Percentiles rank a stretch among this genome's conserved stretches.
These are phyloP conservation scores for Trichoderma sp. DNA, from an alignment of 2,329 filamentous ascomycete genomes.

Conservation along the genomic window DNA sequence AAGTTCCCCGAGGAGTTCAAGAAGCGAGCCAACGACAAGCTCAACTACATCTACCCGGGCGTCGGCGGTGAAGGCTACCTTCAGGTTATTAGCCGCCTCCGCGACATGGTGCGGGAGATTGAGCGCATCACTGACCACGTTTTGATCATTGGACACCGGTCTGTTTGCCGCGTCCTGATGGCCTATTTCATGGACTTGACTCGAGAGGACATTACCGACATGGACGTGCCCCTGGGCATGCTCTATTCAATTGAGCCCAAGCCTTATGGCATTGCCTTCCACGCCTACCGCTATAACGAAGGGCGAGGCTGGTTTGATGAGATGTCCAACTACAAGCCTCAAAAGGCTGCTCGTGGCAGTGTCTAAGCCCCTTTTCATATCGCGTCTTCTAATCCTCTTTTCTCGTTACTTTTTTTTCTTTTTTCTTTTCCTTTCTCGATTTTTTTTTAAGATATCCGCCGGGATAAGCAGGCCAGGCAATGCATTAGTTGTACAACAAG, in stretches of 20 bases:
- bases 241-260: slow-evolving; percentile 95
- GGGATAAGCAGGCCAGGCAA: slow-evolving; percentile 19
- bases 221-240: slow-evolving; percentile 91
- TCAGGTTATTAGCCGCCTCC: slow-evolving; percentile 91
- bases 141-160: slow-evolving; percentile 87
- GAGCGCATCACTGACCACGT: slow-evolving; percentile 97
- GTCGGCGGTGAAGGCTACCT: slow-evolving; percentile 95
- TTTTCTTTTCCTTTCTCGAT: background rate
- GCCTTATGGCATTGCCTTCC: slow-evolving; percentile 96
- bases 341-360: slow-evolving; percentile 43
- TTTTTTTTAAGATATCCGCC: slow-evolving; percentile 9
- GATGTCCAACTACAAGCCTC: slow-evolving; percentile 77
- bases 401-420: background rate
- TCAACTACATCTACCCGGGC: slow-evolving; percentile 94
- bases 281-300: slow-evolving; percentile 88
- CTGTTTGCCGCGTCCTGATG: slow-evolving; percentile 85
- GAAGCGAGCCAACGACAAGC: slow-evolving; percentile 78
- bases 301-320: slow-evolving; percentile 77
- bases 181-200: slow-evolving; percentile 95
- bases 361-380: slow-evolving; percentile 22
- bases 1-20: slow-evolving; percentile 77
- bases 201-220: slow-evolving; percentile 85
- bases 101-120: slow-evolving; percentile 93
- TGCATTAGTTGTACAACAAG: slow-evolving; percentile 17
- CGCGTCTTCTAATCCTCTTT: background rate